Base-by-base conservation (phyloP, 2,329 filamentous ascomycete genomes). In the Raffaelea arxii region DNA sequence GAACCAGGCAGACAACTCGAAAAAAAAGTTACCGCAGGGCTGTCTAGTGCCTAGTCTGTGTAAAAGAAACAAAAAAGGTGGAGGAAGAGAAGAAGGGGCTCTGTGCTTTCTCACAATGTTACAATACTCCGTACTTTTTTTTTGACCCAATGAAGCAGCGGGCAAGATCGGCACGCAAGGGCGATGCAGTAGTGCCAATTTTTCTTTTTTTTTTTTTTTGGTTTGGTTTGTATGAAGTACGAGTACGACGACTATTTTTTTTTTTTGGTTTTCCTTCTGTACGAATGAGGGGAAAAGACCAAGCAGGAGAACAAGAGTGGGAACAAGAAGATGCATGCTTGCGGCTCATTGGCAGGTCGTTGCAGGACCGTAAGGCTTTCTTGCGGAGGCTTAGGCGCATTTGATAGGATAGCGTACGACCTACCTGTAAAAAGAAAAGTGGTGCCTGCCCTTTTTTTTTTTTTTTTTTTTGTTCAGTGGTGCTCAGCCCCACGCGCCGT, bases 401-500 rank as follows among this genome's bases (percentile, higher is more conserved):
- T 4, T n/a, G 24, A n/a, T 25, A 23, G 22, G 23, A 37, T 21
- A 9, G 27, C 10, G 27, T 16, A 32, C 27, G 9, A 10, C 27
- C 27, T 16, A 30, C 27, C 16, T 30, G 27, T 30, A 9, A n/a
- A 6, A 18, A 24, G 35, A 37, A 7, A 37, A 37, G 35, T 37
- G 11, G 10, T 10, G 10, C 16, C 10, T 10, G 10, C 10, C 35
- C 35, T n/a, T 37, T 37, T 37, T 19, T 37, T 16, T 30, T 16
- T 9, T 30, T 9, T 16, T 30, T 9, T 12, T 21, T 24, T 19
- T 38, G 39, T 39, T 39, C 46, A 47, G 40, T n/a, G 39, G 11
- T 24, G 43, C 48, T 52, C 48, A 52, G 50, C 51, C 48, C 48
- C 49, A 42, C 50, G 42, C 44, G 50, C 44, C 50, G 46, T 48